These are phyloP conservation scores for Herpotrichia juniperi DNA, from an alignment of 2,329 filamentous ascomycete genomes.

Conservation along the genomic window DNA sequence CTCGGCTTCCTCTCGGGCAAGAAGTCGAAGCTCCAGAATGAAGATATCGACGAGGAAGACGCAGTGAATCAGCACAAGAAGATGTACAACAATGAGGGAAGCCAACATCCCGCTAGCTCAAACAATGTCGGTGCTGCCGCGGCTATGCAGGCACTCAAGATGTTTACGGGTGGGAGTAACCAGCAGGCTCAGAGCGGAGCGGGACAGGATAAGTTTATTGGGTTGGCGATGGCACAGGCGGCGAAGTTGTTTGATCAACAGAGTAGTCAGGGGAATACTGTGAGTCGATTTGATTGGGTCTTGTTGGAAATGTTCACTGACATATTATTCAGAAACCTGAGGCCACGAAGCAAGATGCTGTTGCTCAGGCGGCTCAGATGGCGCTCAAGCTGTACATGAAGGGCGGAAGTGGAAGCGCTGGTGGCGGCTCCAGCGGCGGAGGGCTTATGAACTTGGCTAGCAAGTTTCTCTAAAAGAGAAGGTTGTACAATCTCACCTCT, in stretches of 20 bases:
- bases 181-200: constrained; percentile 33
- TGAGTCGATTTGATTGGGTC: constrained; percentile 36
- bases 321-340: constrained; percentile 44
- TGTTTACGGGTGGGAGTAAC: constrained; percentile 67
- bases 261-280: constrained; percentile 59
- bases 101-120: constrained; percentile 51
- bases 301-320: constrained; percentile 4
- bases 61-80: constrained; percentile 78
- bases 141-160: constrained; percentile 81
- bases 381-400: constrained; percentile 93
- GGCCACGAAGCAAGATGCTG: constrained; percentile 78
- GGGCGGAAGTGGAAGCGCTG: constrained; percentile 55
- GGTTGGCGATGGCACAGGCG: constrained; percentile 86
- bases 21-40: constrained; percentile 55
- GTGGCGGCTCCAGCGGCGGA: constrained; percentile 49
- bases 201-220: constrained; percentile 79
- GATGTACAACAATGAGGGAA: constrained; percentile 65
- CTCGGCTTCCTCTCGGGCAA: constrained; percentile 62
- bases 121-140: constrained; percentile 69
- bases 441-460: constrained; percentile 64
- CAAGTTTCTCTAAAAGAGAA: constrained; percentile 61
- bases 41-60: constrained; percentile 67
- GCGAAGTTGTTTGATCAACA: constrained; percentile 75
- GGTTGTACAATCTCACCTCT: background rate
- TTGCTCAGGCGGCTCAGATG: constrained; percentile 82